These are phyloP conservation scores for Lachancea nothofagi DNA, from an alignment of 805 yeast genomes.

Conservation along the genomic window DNA sequence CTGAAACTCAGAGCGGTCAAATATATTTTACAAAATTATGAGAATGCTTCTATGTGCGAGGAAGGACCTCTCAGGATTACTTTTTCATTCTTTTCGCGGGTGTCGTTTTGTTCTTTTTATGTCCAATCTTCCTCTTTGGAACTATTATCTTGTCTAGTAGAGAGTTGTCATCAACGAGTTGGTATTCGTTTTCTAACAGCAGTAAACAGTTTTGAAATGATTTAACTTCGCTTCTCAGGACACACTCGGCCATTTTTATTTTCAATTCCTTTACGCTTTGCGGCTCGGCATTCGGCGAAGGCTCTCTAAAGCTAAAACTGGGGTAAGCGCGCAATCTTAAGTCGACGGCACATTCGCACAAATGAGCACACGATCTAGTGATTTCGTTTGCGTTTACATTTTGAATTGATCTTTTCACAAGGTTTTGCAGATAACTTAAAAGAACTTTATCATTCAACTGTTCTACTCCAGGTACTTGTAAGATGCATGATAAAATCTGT, in stretches of 20 bases:
- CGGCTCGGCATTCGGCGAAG: constrained; percentile 14
- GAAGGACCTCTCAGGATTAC: constrained; percentile 2
- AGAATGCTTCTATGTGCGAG: neutral
- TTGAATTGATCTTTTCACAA: constrained; percentile 56
- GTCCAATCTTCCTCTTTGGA: constrained; percentile 34
- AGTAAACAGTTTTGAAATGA: constrained; percentile 41
- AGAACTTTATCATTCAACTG: constrained; percentile 19
- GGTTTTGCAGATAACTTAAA: constrained; percentile 40
- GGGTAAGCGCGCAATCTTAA: constrained; percentile 46
- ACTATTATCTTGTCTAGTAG: constrained; percentile 54
- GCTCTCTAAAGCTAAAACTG: constrained; percentile 26
- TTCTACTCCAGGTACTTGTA: constrained; percentile 25
- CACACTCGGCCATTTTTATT: constrained; percentile 47
- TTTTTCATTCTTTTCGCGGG: constrained; percentile 27
- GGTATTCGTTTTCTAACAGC: constrained; percentile 30
- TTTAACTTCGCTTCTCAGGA: constrained; percentile 49
- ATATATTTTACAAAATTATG: constrained; percentile 20
- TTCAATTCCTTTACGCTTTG: constrained; percentile 26
- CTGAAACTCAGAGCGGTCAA: constrained; percentile 23
- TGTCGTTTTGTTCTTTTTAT: constrained; percentile 13
- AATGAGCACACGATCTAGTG: constrained; percentile 34
- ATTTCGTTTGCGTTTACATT: constrained; percentile 47
- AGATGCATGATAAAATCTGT: constrained; percentile 44
- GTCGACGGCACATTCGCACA: constrained; percentile 27
- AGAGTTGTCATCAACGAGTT: constrained; percentile 53